These are phyloP conservation scores for Ambrosia hybrid DNA, from an alignment of 140 eudicot genomes.

Conservation along the genomic window DNA sequence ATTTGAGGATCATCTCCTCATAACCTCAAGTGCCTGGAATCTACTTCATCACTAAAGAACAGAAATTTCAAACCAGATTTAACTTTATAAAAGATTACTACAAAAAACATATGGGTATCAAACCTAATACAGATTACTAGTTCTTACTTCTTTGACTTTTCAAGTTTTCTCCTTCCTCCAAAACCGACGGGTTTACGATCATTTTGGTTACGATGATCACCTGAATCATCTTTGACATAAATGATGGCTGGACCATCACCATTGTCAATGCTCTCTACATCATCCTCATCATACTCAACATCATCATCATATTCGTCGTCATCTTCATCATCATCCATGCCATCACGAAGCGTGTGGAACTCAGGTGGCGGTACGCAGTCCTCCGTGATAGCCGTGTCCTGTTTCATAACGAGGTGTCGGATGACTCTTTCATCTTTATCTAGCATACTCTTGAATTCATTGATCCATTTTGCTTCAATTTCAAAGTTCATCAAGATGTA, in stretches of 20 bases:
- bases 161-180: constrained; percentile 32
- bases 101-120: neutral
- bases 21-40: too few relatives aligned
- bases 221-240: constrained; percentile 39
- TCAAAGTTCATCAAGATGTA: constrained; percentile 92
- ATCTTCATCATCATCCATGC: constrained; percentile 51
- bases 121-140: constrained; percentile 8
- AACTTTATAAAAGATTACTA: neutral
- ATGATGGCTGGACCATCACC: constrained; percentile 34
- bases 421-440: constrained; percentile 90
- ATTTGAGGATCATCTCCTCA: too few relatives aligned
- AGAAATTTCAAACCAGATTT: neutral
- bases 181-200: constrained; percentile 23
- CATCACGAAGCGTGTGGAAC: constrained; percentile 66
- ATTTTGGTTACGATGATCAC: constrained; percentile 8
- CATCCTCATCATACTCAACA: constrained; percentile 28
- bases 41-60: too few relatives aligned
- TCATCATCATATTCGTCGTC: constrained; percentile 40
- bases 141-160: constrained; percentile 29
- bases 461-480: constrained; percentile 75
- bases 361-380: constrained; percentile 90
- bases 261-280: constrained; percentile 12
- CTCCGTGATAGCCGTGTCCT: constrained; percentile 72
- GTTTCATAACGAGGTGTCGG: constrained; percentile 91
- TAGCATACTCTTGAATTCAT: constrained; percentile 75